A percentile compares a stretch with the other conserved stretches of the same genome.
Conservation (phyloP, 352 stramenopile species). For the Phytophthora rubi region DNA sequence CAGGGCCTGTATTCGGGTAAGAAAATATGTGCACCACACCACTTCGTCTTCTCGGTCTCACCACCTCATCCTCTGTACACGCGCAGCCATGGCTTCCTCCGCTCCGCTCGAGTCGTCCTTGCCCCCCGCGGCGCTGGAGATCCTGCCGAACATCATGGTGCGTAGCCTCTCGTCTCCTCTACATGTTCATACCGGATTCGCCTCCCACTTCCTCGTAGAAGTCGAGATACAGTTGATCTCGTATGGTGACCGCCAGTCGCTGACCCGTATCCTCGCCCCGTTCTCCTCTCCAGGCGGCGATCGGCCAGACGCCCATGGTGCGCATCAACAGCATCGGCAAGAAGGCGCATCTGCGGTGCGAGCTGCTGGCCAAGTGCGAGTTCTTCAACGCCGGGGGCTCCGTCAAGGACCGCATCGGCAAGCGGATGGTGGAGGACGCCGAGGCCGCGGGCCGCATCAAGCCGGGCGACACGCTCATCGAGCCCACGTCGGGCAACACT, state of each 20-base stretch:
- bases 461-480: constrained; percentile 95
- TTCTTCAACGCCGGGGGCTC: constrained; percentile 96
- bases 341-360: constrained; percentile 87
- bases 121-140: constrained; percentile 48
- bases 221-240: background rate
- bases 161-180: constrained; percentile 2
- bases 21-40: background rate
- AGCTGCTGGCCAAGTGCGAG: constrained; percentile 96
- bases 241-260: background rate
- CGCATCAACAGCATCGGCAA: constrained; percentile 90
- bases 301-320: constrained; percentile 96
- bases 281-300: constrained; percentile 36
- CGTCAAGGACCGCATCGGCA: constrained; percentile 92
- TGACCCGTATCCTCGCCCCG: background rate
- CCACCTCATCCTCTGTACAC: background rate
- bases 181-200: background rate
- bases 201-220: background rate
- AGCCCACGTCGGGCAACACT: constrained; percentile 98
- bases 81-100: constrained; percentile 30
- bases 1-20: background rate
- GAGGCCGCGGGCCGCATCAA: constrained; percentile 93
- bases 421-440: constrained; percentile 93
- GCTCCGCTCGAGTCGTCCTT: constrained; percentile 32
- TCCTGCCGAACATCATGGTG: constrained; percentile 73
- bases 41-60: background rate